A percentile compares a stretch with the other conserved stretches of the same genome.
Conservation (phyloP, 2,329 filamentous ascomycete genomes). For the Elsinoe batatas region DNA sequence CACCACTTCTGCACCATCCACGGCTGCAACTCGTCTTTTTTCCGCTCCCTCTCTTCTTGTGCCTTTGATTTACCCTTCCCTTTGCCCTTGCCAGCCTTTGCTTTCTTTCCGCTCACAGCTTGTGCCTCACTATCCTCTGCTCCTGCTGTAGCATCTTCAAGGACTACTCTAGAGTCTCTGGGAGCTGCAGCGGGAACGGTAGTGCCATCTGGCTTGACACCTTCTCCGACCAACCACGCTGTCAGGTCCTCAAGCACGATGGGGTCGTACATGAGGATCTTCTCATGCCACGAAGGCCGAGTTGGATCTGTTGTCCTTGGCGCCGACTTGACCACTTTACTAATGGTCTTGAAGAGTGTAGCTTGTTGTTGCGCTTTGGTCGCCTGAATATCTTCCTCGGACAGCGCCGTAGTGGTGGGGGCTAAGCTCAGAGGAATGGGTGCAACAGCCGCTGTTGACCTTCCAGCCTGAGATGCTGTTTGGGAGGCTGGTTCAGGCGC, state of each 20-base stretch:
- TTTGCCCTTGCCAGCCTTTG: constrained; percentile 7
- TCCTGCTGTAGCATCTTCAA: constrained; percentile 17
- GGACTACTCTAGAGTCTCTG: constrained; percentile 37
- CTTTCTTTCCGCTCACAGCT: constrained; percentile 16
- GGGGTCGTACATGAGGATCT: constrained; percentile 87
- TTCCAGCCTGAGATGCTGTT: background rate
- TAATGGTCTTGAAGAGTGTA: constrained; percentile 39
- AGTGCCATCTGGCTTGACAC: constrained; percentile 14
- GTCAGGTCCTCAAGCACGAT: constrained; percentile 80
- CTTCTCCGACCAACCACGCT: constrained; percentile 59
- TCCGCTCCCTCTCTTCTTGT: constrained; percentile 19
- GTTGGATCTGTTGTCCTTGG: constrained; percentile 32
- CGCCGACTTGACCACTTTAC: constrained; percentile 37
- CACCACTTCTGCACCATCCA: constrained; percentile 79
- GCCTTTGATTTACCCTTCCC: constrained; percentile 6
- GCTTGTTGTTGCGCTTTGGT: background rate
- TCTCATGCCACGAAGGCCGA: constrained; percentile 69
- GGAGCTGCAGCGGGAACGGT: constrained; percentile 23
- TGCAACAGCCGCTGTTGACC: background rate
- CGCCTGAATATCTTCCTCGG: background rate
- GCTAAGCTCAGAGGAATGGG: background rate
- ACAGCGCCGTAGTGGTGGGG: background rate
- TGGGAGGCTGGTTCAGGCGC: constrained; percentile 14
- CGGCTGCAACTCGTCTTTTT: constrained; percentile 29
- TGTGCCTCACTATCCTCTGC: constrained; percentile 45